phyloP scores from a whole-genome alignment of 2,329 filamentous ascomycete species.

The Ceratocystis cubensis region DNA sequence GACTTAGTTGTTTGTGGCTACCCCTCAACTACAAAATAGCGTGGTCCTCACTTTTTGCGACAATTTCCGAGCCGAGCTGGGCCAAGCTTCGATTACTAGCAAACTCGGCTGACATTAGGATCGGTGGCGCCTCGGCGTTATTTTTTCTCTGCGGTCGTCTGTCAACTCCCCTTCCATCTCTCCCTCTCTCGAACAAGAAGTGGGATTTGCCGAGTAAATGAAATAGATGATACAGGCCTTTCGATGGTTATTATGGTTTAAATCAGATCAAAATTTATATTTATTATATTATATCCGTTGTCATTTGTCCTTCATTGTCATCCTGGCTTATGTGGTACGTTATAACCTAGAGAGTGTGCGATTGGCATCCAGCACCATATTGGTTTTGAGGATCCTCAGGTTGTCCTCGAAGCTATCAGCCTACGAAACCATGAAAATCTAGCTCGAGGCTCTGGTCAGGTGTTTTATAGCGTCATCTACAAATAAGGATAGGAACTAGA shows the following conservation, averaged over 20 bases:
- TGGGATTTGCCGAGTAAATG: neutral
- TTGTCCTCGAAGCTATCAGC: too few relatives aligned
- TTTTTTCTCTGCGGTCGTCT: neutral
- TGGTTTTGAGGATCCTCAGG: too few relatives aligned
- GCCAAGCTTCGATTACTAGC: neutral
- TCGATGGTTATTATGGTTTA: neutral
- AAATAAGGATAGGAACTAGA: too few relatives aligned
- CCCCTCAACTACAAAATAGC: neutral
- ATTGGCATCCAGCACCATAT: too few relatives aligned
- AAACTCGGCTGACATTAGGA: too few relatives aligned
- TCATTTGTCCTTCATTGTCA: neutral
- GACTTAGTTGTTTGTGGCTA: too few relatives aligned
- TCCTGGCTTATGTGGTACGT: neutral
- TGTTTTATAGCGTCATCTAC: too few relatives aligned
- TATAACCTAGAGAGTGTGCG: too few relatives aligned
- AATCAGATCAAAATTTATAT: neutral
- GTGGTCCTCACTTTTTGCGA: neutral
- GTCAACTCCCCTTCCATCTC: neutral
- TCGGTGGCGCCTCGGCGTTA: neutral
- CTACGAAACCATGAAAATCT: too few relatives aligned
- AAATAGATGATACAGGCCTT: too few relatives aligned
- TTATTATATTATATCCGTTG: neutral
- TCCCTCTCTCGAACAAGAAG: neutral
- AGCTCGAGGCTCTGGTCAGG: too few relatives aligned
- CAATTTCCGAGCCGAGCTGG: neutral